A percentile compares a stretch with the other conserved stretches of the same genome.
phyloP scores from a whole-genome alignment of 2,329 filamentous ascomycete species.

The Xylariaceae sp. region DNA sequence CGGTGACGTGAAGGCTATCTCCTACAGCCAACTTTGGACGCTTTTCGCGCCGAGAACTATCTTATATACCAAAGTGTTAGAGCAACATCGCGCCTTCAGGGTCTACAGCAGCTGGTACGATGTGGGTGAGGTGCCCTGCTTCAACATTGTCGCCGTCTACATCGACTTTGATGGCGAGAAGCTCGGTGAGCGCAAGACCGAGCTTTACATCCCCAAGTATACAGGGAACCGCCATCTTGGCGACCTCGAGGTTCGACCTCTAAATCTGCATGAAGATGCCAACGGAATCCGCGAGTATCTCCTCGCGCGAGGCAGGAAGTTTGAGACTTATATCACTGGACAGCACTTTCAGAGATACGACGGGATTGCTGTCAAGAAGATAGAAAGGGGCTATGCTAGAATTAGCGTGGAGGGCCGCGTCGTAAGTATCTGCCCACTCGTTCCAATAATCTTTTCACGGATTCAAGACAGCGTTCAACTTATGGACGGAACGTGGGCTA shows the following conservation, averaged over 20 bases:
- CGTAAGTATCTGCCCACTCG: constrained; percentile 1
- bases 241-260: constrained; percentile 31
- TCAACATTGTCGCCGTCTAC: constrained; percentile 28
- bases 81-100: constrained; percentile 32
- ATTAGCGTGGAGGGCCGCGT: constrained; percentile 33
- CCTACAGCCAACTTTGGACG: constrained; percentile 32
- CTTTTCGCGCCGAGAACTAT: constrained; percentile 30
- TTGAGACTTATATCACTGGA: constrained; percentile 31
- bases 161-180: constrained; percentile 37
- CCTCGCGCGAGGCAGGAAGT: constrained; percentile 33
- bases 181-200: constrained; percentile 28
- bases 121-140: constrained; percentile 20
- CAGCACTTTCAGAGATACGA: constrained; percentile 36
- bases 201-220: constrained; percentile 31
- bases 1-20: constrained; percentile 26
- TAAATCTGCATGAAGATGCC: constrained; percentile 29
- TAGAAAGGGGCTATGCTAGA: constrained; percentile 16
- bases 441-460: not conserved
- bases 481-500: not conserved
- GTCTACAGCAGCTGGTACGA: constrained; percentile 30
- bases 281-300: constrained; percentile 19
- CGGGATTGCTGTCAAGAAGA: constrained; percentile 27
- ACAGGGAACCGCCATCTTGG: constrained; percentile 26
- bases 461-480: not conserved
- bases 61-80: constrained; percentile 25